phyloP scores from a whole-genome alignment of 2,329 filamentous ascomycete species.

The Chaetomiaceae sp. region DNA sequence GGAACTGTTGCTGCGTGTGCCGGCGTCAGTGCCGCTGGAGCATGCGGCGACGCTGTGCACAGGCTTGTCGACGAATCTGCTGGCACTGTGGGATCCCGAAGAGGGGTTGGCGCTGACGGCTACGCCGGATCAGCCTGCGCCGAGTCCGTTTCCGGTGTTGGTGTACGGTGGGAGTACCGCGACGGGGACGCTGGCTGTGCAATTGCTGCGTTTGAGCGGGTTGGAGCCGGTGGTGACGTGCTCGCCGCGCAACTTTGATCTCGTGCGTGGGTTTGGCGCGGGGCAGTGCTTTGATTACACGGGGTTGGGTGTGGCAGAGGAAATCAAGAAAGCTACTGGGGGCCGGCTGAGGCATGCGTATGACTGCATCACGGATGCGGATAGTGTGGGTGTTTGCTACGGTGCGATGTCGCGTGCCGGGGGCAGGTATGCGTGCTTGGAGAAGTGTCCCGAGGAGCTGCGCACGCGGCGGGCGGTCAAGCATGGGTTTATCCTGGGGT shows the following conservation, averaged over 20 bases:
- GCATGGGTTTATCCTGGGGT: neutral
- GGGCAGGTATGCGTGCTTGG: conserved; percentile 33
- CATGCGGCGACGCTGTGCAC: conserved; percentile 24
- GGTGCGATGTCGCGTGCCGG: conserved; percentile 32
- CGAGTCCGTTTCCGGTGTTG: conserved; percentile 30
- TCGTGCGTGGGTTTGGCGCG: conserved; percentile 39
- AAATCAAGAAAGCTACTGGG: conserved; percentile 33
- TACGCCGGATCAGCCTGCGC: conserved; percentile 15
- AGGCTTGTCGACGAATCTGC: neutral
- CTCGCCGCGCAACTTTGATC: conserved; percentile 36
- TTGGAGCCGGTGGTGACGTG: conserved; percentile 39
- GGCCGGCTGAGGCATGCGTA: conserved; percentile 34
- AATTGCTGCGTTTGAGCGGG: conserved; percentile 36
- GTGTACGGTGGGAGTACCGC: conserved; percentile 41
- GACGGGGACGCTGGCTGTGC: conserved; percentile 38
- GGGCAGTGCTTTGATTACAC: conserved; percentile 41
- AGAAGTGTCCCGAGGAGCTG: conserved; percentile 26
- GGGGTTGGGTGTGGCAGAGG: conserved; percentile 28
- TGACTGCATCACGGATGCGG: conserved; percentile 36
- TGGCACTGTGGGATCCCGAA: neutral
- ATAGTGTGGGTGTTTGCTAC: conserved; percentile 34
- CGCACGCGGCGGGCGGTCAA: neutral
- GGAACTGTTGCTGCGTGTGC: conserved; percentile 23
- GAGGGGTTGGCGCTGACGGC: neutral
- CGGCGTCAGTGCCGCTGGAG: conserved; percentile 22